Conservation (phyloP, 441 rosid genomes). For the Monsonia emarginata region DNA sequence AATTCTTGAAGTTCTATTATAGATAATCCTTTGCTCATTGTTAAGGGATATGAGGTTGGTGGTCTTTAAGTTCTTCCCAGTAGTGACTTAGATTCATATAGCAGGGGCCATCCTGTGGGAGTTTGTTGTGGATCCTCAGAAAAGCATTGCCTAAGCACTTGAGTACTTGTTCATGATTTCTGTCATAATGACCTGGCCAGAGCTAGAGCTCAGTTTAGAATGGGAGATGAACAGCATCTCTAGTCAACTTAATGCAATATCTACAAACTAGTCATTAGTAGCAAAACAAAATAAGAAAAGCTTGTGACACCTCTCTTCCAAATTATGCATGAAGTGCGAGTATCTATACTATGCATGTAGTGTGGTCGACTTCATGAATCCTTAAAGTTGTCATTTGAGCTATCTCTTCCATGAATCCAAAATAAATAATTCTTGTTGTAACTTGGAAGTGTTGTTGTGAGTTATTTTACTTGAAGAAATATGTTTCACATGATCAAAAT, state of each 20-base stretch:
- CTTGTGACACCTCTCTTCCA: background rate
- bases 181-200: background rate
- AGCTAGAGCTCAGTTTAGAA: background rate
- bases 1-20: background rate
- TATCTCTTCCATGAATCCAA: background rate
- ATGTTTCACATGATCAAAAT: constrained; percentile 10
- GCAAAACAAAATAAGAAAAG: background rate
- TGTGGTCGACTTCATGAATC: constrained; percentile 1
- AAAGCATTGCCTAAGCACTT: background rate
- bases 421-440: background rate
- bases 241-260: background rate
- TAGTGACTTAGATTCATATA: background rate
- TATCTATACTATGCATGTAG: background rate
- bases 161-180: background rate
- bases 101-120: background rate
- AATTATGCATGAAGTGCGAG: constrained; percentile 5
- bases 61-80: background rate
- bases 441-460: background rate
- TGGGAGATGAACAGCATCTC: background rate
- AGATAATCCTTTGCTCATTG: background rate
- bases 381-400: background rate
- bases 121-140: background rate
- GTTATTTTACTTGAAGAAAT: background rate
- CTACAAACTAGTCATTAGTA: background rate
- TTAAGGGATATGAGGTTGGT: background rate